These are phyloP conservation scores for Coprinopsis marcescibilis DNA, from an alignment of 768 basidiomycete genomes.

Conservation along the genomic window DNA sequence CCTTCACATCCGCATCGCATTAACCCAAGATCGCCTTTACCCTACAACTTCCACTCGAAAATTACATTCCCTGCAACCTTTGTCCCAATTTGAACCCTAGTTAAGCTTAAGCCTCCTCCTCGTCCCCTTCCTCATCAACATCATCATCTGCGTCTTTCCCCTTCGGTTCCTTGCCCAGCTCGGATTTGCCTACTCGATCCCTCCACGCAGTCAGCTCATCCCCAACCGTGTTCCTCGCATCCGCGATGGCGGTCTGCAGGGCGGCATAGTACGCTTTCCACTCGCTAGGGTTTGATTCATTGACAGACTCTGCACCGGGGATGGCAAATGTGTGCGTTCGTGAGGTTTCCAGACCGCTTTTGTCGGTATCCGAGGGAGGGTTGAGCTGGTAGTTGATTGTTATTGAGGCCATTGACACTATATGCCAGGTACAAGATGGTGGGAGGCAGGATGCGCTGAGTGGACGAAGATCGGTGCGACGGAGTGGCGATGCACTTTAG, in stretches of 20 bases:
- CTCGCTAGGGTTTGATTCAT: constrained; percentile 10
- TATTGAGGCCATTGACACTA: constrained; percentile 16
- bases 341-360: constrained; percentile 14
- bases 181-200: constrained; percentile 62
- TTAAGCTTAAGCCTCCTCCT: constrained; percentile 7
- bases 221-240: constrained; percentile 52
- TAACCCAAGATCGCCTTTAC: no score
- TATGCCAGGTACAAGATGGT: background rate
- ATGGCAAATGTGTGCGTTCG: constrained; percentile 18
- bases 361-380: constrained; percentile 29
- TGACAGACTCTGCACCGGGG: no score
- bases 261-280: constrained; percentile 43
- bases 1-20: no score
- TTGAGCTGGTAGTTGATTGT: constrained; percentile 39
- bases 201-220: constrained; percentile 70
- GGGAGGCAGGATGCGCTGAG: background rate
- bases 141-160: constrained; percentile 41
- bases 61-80: no score
- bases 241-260: constrained; percentile 42
- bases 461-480: background rate
- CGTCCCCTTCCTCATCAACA: constrained; percentile 29
- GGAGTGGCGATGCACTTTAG: no score
- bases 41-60: no score
- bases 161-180: constrained; percentile 53
- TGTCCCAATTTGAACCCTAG: no score